Percentiles rank a stretch among this genome's conserved stretches.
These are phyloP conservation scores for Colletotrichum truncatum DNA, from an alignment of 2,329 filamentous ascomycete species.

Conservation along the genomic window DNA sequence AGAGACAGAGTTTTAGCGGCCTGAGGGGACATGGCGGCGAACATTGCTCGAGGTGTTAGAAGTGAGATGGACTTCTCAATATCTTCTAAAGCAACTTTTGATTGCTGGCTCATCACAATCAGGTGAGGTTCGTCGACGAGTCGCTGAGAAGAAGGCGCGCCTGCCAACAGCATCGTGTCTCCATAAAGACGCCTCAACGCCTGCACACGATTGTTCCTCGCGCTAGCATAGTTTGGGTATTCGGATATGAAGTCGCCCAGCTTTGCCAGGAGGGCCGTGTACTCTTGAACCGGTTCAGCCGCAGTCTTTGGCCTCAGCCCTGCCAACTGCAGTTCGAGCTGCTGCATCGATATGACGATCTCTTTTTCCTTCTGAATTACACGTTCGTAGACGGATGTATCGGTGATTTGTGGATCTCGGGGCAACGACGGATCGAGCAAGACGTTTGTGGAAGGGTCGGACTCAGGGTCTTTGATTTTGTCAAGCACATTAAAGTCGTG, in stretches of 20 bases:
- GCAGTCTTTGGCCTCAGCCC: slow-evolving; percentile 47
- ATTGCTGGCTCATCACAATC: slow-evolving; percentile 49
- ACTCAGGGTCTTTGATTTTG: slow-evolving; percentile 75
- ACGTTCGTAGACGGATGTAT: slow-evolving; percentile 58
- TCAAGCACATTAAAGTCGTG: slow-evolving; percentile 71
- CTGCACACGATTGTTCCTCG: slow-evolving; percentile 80
- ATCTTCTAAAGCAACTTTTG: slow-evolving; percentile 57
- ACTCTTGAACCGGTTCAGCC: slow-evolving; percentile 53
- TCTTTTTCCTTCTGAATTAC: slow-evolving; percentile 60
- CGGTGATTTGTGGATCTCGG: slow-evolving; percentile 66
- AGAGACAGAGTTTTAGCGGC: slow-evolving; percentile 73
- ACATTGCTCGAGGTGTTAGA: slow-evolving; percentile 61
- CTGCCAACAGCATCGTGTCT: slow-evolving; percentile 62
- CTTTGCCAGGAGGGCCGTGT: slow-evolving; percentile 54
- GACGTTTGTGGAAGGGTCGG: slow-evolving; percentile 62
- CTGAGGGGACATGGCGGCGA: slow-evolving; percentile 67
- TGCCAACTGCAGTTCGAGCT: slow-evolving; percentile 62
- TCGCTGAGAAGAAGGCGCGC: slow-evolving; percentile 48
- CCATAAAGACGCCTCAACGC: slow-evolving; percentile 69
- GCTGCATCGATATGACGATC: slow-evolving; percentile 64
- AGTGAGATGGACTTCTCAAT: slow-evolving; percentile 67
- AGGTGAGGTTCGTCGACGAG: slow-evolving; percentile 49
- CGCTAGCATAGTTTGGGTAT: slow-evolving; percentile 75
- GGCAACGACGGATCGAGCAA: slow-evolving; percentile 63
- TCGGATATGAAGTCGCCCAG: slow-evolving; percentile 66